These are phyloP conservation scores for Monosporascus sp. DNA, from an alignment of 2,329 filamentous ascomycete genomes.

Conservation along the genomic window DNA sequence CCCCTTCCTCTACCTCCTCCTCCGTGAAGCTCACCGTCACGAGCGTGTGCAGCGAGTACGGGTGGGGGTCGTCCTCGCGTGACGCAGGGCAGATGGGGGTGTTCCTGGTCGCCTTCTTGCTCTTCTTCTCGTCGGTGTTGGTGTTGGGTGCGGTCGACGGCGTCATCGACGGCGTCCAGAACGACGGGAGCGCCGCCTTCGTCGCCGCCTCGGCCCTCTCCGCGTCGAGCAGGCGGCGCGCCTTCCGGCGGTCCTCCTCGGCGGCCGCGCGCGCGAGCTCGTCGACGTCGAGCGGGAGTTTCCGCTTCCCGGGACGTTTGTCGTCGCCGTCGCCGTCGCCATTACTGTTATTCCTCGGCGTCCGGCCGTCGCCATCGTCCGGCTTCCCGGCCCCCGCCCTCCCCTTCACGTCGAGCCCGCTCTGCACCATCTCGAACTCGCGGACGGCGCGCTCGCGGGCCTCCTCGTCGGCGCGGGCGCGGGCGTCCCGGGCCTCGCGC, in stretches of 20 bases:
- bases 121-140: slow-evolving; percentile 49
- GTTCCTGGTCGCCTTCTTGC: slow-evolving; percentile 58
- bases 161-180: slow-evolving; percentile 87
- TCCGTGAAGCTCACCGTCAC: slow-evolving; percentile 73
- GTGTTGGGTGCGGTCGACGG: slow-evolving; percentile 54
- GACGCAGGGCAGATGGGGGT: slow-evolving; percentile 75
- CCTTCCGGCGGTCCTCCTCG: slow-evolving; percentile 65
- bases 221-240: slow-evolving; percentile 63
- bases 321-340: slow-evolving; percentile 21
- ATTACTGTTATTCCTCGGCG: background rate
- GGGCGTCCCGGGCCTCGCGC: slow-evolving; percentile 55
- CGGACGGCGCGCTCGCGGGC: slow-evolving; percentile 63
- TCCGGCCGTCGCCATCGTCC: slow-evolving; percentile 17
- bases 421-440: slow-evolving; percentile 83
- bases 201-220: slow-evolving; percentile 72
- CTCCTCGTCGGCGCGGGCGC: slow-evolving; percentile 59
- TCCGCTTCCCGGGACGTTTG: slow-evolving; percentile 56
- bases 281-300: slow-evolving; percentile 74
- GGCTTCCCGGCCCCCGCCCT: slow-evolving; percentile 24
- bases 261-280: slow-evolving; percentile 66
- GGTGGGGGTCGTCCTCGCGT: slow-evolving; percentile 58
- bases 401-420: slow-evolving; percentile 49
- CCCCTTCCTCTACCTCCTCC: slow-evolving; percentile 50
- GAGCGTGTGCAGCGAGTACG: slow-evolving; percentile 72
- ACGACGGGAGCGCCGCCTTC: slow-evolving; percentile 71